These are phyloP conservation scores for Cutaneotrichosporon sp. DNA, from an alignment of 1,284 basidiomycete species.

Conservation along the genomic window DNA sequence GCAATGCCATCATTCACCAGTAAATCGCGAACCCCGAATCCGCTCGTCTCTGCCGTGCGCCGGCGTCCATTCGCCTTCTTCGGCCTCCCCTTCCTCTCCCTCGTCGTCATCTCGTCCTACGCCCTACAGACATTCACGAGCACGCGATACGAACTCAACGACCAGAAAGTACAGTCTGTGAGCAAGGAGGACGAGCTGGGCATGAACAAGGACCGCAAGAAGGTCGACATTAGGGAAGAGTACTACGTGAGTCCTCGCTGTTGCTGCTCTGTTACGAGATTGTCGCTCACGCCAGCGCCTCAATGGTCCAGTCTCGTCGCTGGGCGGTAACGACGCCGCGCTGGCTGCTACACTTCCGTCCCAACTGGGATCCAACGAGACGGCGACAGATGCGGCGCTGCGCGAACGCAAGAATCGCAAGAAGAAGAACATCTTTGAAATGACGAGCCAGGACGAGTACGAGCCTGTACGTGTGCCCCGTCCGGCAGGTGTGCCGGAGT, in stretches of 20 bases:
- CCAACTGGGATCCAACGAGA: neutral
- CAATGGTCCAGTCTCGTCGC: slow-evolving; percentile 15
- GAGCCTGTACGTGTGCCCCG: slow-evolving; percentile 79
- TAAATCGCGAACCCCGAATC: slow-evolving; percentile 52
- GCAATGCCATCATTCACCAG: slow-evolving; percentile 54
- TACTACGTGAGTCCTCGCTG: slow-evolving; percentile 93
- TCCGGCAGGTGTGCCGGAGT: slow-evolving; percentile 77
- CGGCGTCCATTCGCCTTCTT: slow-evolving; percentile 57
- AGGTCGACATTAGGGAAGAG: slow-evolving; percentile 89
- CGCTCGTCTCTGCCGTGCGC: slow-evolving; percentile 34
- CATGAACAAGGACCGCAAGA: slow-evolving; percentile 71
- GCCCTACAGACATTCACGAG: slow-evolving; percentile 79
- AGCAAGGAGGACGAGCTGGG: slow-evolving; percentile 78
- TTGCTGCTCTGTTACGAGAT: too few species aligned
- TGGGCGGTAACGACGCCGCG: slow-evolving; percentile 9
- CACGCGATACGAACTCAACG: slow-evolving; percentile 83
- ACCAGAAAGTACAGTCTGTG: slow-evolving; percentile 70
- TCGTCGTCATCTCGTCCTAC: slow-evolving; percentile 85
- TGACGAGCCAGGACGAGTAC: slow-evolving; percentile 60
- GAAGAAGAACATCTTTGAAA: slow-evolving; percentile 33
- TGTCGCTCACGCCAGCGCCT: too few species aligned
- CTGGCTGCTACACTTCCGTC: slow-evolving; percentile 5
- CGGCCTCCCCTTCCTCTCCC: slow-evolving; percentile 77
- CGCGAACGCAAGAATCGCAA: slow-evolving; percentile 9
- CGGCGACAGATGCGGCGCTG: slow-evolving; percentile 6